Base-by-base conservation (phyloP, 1,284 basidiomycete genomes). In the Boletus mariae region DNA sequence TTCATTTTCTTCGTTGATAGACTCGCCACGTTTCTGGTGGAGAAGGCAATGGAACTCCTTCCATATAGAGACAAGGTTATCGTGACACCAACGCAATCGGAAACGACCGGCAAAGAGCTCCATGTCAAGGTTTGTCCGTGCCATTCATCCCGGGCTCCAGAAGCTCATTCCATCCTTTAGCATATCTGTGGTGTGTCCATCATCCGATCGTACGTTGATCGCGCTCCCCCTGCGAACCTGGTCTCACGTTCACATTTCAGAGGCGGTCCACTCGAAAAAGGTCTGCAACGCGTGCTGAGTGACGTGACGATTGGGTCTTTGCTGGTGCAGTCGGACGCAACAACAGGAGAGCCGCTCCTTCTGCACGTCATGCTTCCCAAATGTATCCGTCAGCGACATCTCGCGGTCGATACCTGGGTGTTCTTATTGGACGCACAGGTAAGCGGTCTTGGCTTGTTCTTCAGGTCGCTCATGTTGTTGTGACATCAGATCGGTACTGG, bases 341-440 rank as follows among this genome's bases (percentile, higher is more conserved):
- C 76, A 57, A 88, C 90, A 2, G 93, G 92, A 37, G 96, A 98
- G 67, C 94, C 95, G 0, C 73, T 97, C 6, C 78, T 98, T 31
- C 81, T 98, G 54, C 88, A 94, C 61, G 79, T 83, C 47, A 84
- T 83, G 73, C 80, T 98, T 13, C 96, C 96, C 0, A 67, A 77
- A 2, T 85, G 76, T 61, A 70, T 97, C 49, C 87, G 89, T 41
- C 73, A 80, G 38, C 75, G 83, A 38, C 74, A 83, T 52, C 73
- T 76, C 38, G 92, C 94, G 1, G 68, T 75, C 54, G 75, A 87
- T 42, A 77, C 90, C 2, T 93, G 85, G 75, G 94, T 96, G 1
- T 87, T 98, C 67, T 71, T 99, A n/a, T 77, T 98, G 31, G 96
- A 98, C 67, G 90, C 92, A 4, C 95, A 94, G 77, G 89, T 84